These are phyloP conservation scores for Hanseniaspora gamundiae DNA, from an alignment of 1,139 yeast species.

Conservation along the genomic window DNA sequence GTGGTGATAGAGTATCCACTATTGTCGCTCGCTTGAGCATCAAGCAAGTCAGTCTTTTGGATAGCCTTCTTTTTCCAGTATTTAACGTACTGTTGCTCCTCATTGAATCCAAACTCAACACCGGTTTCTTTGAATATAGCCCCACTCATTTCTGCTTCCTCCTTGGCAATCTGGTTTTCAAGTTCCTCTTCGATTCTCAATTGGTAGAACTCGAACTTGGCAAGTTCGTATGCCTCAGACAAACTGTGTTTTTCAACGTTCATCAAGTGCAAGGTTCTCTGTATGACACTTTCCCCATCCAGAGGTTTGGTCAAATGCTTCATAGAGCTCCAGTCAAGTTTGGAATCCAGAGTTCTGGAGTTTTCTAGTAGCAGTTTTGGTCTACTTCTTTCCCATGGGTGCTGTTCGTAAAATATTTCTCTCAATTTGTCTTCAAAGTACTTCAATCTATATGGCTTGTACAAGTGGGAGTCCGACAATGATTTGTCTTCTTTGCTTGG, in stretches of 20 bases:
- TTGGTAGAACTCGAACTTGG: slow-evolving; percentile 79
- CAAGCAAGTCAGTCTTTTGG: slow-evolving; percentile 38
- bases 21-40: slow-evolving; percentile 23
- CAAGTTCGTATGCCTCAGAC: slow-evolving; percentile 66
- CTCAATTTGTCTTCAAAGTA: slow-evolving; percentile 79
- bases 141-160: slow-evolving; percentile 81
- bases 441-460: slow-evolving; percentile 13
- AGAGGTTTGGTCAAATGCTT: slow-evolving; percentile 61
- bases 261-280: slow-evolving; percentile 68
- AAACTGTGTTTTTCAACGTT: slow-evolving; percentile 31
- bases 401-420: slow-evolving; percentile 73
- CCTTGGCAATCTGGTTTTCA: slow-evolving; percentile 60
- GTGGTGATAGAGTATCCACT: not conserved
- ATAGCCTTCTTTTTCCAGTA: slow-evolving; percentile 67
- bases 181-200: slow-evolving; percentile 77
- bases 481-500: not conserved
- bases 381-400: slow-evolving; percentile 96
- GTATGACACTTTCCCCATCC: slow-evolving; percentile 92
- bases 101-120: slow-evolving; percentile 53
- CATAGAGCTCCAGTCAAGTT: slow-evolving; percentile 66
- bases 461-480: slow-evolving; percentile 2
- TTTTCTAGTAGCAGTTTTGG: slow-evolving; percentile 83
- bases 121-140: slow-evolving; percentile 53
- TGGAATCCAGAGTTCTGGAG: slow-evolving; percentile 37
- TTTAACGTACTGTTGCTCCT: slow-evolving; percentile 61